Base-by-base conservation (phyloP, 352 stramenopile genomes). In the Globisporangium paddicum region DNA sequence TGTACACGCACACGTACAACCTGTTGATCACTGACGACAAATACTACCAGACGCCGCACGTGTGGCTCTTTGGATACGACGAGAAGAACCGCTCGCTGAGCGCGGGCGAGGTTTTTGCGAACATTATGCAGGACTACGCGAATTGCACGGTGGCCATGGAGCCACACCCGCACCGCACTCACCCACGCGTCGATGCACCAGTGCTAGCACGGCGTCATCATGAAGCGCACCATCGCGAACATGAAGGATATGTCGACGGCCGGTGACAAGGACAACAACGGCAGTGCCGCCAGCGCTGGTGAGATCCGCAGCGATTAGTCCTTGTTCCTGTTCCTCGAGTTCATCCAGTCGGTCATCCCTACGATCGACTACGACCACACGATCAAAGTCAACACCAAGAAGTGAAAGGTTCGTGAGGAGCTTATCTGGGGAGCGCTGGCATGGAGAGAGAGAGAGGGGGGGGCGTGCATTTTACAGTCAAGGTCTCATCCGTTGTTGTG, bases 311-410 rank as follows among this genome's bases (percentile, higher is more conserved):
- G 97, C 41, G 96, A 99, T 71, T 96, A 98, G 79, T 99, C 99
- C 69, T 69, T 99, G 35, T 99, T 99, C 67, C 90, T 99, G 41
- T 99, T 99, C 77, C 86, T 99, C 60, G 99, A 99, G 79, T 99
- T 99, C 72, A 97, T 99, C 35, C 94, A 97, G 72, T 98, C 87
- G 62, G 97, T 99, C 49, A 97, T 99, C 62, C 97, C 97, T 0
- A 99, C 97, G 10, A 99, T 99, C 68, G 97, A 98, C 75, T 99
- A 99, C 73, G 97, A 99, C 83, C 98, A 99, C 79, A 99, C 97
- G 21, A 98, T 98, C 72, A 93, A 98, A 69, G 95, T 99, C 54
- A 86, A 96, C 63, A 81, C 82, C 25, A 82, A 79, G 63, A 68
- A 82, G 66, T 63, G 44, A 55, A 21, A 16, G 5, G 18, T n/a